Percentiles rank a stretch among this genome's conserved stretches.
Conservation (phyloP, 345 rosid species). For the Eucalyptus dawsonii region DNA sequence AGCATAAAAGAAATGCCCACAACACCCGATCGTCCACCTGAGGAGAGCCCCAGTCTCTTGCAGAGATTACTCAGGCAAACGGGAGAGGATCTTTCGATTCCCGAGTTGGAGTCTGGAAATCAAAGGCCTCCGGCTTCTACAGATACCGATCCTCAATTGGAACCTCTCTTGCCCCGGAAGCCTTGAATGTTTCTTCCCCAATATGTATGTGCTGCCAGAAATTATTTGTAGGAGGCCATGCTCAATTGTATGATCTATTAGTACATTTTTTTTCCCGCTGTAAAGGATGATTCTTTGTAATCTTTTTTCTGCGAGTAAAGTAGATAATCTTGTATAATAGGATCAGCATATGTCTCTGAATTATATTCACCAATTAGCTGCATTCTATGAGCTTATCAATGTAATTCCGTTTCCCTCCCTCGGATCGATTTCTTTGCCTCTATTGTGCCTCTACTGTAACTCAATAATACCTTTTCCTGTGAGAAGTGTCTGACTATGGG, state of each 20-base stretch:
- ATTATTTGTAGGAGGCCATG: background rate
- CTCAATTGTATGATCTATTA: background rate
- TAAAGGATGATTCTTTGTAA: background rate
- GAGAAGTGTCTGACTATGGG: background rate
- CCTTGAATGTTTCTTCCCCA: background rate
- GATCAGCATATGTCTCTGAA: background rate
- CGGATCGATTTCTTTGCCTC: background rate
- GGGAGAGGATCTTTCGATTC: conserved; percentile 25
- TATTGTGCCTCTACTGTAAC: background rate
- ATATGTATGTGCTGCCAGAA: background rate
- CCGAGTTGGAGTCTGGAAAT: conserved; percentile 42
- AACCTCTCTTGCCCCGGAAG: conserved; percentile 46
- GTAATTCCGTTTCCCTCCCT: background rate
- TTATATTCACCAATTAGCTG: background rate
- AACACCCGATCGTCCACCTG: conserved; percentile 2
- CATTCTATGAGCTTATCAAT: background rate
- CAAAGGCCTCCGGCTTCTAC: background rate
- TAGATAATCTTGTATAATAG: background rate
- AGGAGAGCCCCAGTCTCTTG: conserved; percentile 23
- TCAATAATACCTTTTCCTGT: background rate
- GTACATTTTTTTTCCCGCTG: background rate
- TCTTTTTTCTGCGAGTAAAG: background rate
- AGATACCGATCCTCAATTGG: conserved; percentile 25
- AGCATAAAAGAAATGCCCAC: conserved; percentile 19
- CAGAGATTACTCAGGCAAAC: conserved; percentile 27